phyloP scores from a whole-genome alignment of 31 red algal genomes.

The Asparagopsis taxiformis region DNA sequence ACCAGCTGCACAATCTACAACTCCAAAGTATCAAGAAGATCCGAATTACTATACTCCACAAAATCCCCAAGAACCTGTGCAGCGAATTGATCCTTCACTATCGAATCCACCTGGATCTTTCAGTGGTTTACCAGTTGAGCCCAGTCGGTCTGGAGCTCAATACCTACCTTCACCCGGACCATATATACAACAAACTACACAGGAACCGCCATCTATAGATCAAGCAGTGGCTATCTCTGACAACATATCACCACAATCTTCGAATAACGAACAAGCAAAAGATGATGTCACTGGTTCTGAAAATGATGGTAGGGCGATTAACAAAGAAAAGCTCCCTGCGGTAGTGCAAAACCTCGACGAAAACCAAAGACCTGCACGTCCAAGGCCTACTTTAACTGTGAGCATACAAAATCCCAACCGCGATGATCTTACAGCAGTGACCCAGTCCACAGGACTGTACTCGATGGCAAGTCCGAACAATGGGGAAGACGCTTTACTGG shows the following conservation, averaged over 20 bases:
- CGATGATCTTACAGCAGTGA: not conserved
- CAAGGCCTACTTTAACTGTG: not conserved
- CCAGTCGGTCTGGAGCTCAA: not conserved
- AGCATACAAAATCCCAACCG: not conserved
- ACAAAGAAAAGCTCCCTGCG: not conserved
- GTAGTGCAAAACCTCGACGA: not conserved
- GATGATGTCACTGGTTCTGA: not conserved
- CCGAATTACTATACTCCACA: not conserved
- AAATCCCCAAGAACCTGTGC: not conserved
- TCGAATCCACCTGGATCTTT: not conserved
- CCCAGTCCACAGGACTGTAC: not conserved
- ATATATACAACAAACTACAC: not conserved
- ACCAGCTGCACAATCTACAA: not conserved
- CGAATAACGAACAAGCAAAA: not conserved
- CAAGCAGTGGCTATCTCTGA: not conserved
- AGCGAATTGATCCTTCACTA: not conserved
- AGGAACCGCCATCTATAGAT: not conserved
- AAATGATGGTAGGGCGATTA: not conserved
- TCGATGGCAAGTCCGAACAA: constrained; percentile 6
- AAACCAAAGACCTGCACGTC: not conserved
- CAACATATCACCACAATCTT: not conserved
- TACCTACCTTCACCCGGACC: not conserved
- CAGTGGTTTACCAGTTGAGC: not conserved
- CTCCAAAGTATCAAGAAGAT: not conserved
- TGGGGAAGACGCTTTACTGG: constrained; percentile 9